Evolutionary conservation across 441 rosid genomes (phyloP).

Genomic region (Melastoma candidum): DNA sequence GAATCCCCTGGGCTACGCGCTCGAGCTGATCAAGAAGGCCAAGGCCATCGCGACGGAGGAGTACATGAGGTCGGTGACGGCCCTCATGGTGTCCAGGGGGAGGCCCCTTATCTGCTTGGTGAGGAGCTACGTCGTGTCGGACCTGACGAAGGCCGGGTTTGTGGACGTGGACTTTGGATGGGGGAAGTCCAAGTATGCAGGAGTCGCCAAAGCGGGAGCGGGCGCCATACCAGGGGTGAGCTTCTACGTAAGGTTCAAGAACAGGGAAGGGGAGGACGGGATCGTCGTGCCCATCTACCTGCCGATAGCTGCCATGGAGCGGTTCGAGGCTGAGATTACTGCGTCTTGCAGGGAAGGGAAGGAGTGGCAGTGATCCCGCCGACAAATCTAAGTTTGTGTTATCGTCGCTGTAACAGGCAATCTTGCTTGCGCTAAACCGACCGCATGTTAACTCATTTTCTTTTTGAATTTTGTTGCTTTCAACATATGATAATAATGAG

Average conservation of each 20-base stretch:
- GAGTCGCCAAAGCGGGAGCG: slow-evolving; percentile 7
- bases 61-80: slow-evolving; percentile 11
- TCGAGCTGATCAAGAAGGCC: slow-evolving; percentile 10
- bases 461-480: no score
- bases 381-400: not conserved
- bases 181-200: slow-evolving; percentile 8
- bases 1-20: slow-evolving; percentile 9
- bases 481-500: no score
- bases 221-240: slow-evolving; percentile 14
- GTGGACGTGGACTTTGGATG: slow-evolving; percentile 9
- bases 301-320: slow-evolving; percentile 7
- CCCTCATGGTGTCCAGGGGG: slow-evolving; percentile 9
- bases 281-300: slow-evolving; percentile 12
- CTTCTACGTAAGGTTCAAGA: slow-evolving; percentile 9
- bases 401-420: not conserved
- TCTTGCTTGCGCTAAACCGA: no score
- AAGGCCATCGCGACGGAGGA: slow-evolving; percentile 11
- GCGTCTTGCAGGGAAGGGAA: not conserved
- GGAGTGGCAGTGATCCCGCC: not conserved
- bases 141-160: slow-evolving; percentile 10
- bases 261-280: slow-evolving; percentile 5
- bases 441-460: no score
- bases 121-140: slow-evolving; percentile 12
- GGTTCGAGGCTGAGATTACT: slow-evolving; percentile 6
- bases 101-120: slow-evolving; percentile 10